Conservation (phyloP, 768 basidiomycete genomes). For the Piloderma croceum region DNA sequence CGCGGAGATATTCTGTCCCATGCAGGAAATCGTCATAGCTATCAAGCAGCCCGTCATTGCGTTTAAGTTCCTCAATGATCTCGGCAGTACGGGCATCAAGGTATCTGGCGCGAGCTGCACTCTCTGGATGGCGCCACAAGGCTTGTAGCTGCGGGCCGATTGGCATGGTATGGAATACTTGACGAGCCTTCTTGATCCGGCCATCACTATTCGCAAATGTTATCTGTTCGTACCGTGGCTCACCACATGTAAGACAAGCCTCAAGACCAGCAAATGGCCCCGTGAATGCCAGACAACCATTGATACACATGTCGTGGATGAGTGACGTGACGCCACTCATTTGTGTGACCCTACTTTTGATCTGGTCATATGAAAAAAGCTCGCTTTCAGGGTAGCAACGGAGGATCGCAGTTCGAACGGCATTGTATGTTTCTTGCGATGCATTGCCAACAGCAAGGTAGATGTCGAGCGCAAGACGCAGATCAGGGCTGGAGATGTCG, state of each 20-base stretch:
- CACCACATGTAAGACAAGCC: conserved; percentile 19
- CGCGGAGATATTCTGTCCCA: conserved; percentile 5
- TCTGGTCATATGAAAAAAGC: conserved; percentile 22
- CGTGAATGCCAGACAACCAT: too few species aligned
- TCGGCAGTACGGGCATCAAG: conserved; percentile 1
- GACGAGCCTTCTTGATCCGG: neutral
- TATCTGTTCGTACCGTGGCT: conserved; percentile 18
- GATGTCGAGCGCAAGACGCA: conserved; percentile 15
- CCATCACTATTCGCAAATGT: neutral
- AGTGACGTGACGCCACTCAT: conserved; percentile 21
- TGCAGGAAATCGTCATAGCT: conserved; percentile 3
- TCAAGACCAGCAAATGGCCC: too few species aligned
- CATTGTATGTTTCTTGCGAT: conserved; percentile 11
- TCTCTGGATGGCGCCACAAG: conserved; percentile 1
- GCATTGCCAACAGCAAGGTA: conserved; percentile 11
- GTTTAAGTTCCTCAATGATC: conserved; percentile 2
- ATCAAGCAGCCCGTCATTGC: neutral
- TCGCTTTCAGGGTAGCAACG: conserved; percentile 9
- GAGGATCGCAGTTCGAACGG: conserved; percentile 4
- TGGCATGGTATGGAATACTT: conserved; percentile 4
- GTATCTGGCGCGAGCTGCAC: neutral
- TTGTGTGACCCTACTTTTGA: conserved; percentile 22
- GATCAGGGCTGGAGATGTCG: conserved; percentile 6
- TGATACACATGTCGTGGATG: conserved; percentile 20
- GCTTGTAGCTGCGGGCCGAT: too few species aligned